Conservation (phyloP, 306 rosid genomes). For the cucumber (Cucumis sativus) region DNA sequence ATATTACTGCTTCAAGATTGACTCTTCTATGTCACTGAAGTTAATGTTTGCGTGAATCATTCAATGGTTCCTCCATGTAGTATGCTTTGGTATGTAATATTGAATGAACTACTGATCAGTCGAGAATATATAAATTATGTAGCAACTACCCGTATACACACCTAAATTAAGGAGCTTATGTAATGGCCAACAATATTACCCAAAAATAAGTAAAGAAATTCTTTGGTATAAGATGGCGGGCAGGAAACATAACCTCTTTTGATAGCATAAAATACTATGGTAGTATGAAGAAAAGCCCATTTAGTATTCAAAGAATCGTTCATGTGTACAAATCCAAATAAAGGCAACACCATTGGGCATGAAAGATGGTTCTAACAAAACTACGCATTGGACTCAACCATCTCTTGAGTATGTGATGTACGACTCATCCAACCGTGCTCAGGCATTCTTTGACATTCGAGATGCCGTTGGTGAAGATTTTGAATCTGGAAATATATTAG, state of each 20-base stretch:
- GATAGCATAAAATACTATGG: not conserved
- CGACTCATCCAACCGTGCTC: not conserved
- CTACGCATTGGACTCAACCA: not conserved
- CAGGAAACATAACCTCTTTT: not conserved
- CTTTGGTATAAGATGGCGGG: not conserved
- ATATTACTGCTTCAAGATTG: constrained; percentile 34
- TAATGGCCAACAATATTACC: not conserved
- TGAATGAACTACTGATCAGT: not conserved
- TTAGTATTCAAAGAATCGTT: not conserved
- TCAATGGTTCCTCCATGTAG: not conserved
- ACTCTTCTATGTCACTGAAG: constrained; percentile 35
- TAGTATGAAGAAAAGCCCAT: not conserved
- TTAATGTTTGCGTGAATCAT: not conserved
- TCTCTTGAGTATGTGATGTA: no score
- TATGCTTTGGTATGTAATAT: not conserved
- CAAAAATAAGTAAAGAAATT: not conserved
- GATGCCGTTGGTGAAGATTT: not conserved
- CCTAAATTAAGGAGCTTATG: no score
- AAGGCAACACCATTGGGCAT: not conserved
- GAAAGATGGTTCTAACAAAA: not conserved
- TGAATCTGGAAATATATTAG: not conserved
- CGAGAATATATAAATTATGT: not conserved
- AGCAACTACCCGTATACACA: not conserved
- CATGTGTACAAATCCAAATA: not conserved
- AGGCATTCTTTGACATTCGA: not conserved